Base-by-base conservation (phyloP, 306 rosid species). In the Vigna reflexopilosa region DNA sequence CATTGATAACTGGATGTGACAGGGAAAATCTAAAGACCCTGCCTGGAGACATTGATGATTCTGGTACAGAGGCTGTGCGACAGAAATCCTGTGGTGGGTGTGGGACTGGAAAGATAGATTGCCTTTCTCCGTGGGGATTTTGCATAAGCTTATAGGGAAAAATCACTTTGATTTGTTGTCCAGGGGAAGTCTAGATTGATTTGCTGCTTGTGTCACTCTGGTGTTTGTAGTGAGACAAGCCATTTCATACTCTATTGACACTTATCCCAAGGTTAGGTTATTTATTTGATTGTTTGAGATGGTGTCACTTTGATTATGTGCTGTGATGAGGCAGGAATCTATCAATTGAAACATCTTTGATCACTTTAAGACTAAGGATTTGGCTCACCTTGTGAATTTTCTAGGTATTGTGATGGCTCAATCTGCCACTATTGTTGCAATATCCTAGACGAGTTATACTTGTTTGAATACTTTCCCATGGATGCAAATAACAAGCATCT, bases 221-320 rank as follows among this genome's bases (percentile, higher is more conserved):
- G 55, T 57, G 28, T 73, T 73, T 26, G 42, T 40, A 24, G 56
- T 42, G 77, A 73, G 67, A 20, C 26, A 58, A 73, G 40, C 44
- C 40, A 16, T 40, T 73, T 24, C 28, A 9, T 40, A 24, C 45
- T 56, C 28, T 57, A 14, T 40, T 0, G 22, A 72, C 24, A 20
- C 77, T 12, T 7, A 20, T 19, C n/a, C 67, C 67, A 15, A 56
- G 77, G 44, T 42, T 40, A 73, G 50, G 22, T 19, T 24, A 73
- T 20, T 4, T 30, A 9, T 34, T 44, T 15, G 5, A 56, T 40
- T 72, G 54, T 20, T 44, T 13, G 26, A 40, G 51, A 38, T 38
- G 55, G 15, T 73, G 24, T 8, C 67, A 58, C 40, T 26, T 16
- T 14, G 68, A 57, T 73, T 42, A 14, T 4, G 7, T 38, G 52